Conservation (phyloP, 306 rosid species). For the Canavalia gladiata region DNA sequence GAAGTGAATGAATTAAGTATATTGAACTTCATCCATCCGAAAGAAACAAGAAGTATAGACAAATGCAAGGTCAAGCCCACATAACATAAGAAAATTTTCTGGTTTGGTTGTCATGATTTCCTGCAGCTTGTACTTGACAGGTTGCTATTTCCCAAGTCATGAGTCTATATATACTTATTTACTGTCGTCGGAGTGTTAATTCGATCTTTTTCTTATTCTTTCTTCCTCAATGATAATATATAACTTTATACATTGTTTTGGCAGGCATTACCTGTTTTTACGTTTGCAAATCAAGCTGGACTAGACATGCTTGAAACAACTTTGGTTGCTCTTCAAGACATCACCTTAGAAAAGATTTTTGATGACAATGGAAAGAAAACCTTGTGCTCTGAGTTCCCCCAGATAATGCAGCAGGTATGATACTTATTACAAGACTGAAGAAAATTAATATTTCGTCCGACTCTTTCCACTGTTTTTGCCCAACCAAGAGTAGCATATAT, state of each 20-base stretch:
- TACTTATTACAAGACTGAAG: not conserved
- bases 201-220: constrained; percentile 2
- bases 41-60: not conserved
- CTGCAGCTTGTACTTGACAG: no score
- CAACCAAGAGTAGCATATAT: not conserved
- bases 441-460: not conserved
- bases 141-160: not conserved
- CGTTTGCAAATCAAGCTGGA: constrained; percentile 96
- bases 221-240: not conserved
- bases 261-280: constrained; percentile 90
- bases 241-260: constrained; percentile 40
- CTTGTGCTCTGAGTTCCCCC: constrained; percentile 89
- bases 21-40: not conserved
- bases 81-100: no score
- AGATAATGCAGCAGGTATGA: constrained; percentile 98
- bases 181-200: not conserved
- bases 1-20: not conserved
- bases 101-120: no score
- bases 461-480: not conserved
- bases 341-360: constrained; percentile 85
- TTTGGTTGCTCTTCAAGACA: constrained; percentile 93
- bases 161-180: not conserved
- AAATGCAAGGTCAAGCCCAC: no score
- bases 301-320: constrained; percentile 99
- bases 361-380: constrained; percentile 96